Base-by-base conservation (phyloP, 1,139 yeast species). In the Tardiomyces depauwii region DNA sequence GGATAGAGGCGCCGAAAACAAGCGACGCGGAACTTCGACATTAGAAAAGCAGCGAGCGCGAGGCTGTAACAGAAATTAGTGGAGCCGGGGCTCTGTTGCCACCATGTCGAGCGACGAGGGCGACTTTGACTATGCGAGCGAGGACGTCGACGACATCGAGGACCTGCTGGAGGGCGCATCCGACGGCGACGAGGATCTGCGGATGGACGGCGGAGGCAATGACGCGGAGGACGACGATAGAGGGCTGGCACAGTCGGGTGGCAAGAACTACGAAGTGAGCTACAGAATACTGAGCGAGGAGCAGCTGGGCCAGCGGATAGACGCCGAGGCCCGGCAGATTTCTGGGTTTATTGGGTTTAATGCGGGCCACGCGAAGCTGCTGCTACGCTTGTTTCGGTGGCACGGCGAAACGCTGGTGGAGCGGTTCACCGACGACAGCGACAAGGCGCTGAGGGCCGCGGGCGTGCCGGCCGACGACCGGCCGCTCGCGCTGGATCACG, bases 321-420 rank as follows among this genome's bases (percentile, higher is more conserved):
- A 30, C 36, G 11, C 4, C 10, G 36, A 30, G 5, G 36, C 36
- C 10, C n/a, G 16, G 10, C 36, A 14, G 16, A 30, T 30, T 5
- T 3, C 16, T 10, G 36, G 36, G 5, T 30, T 30, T 14, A 30
- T 30, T 13, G 36, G 36, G 36, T 30, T 12, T 30, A 12, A 14
- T 13, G 16, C 36, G 5, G 36, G 36, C n/a, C 36, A 30, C 39
- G 39, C 19, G 7, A n/a, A 14, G 19, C 18, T 36, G 19, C 64
- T 88, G 59, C 67, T 86, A 40, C 78, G 82, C 45, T 62, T 68
- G 47, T 81, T 71, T 60, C 72, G 74, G 44, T 87, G 95, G 95
- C 86, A 82, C 59, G 74, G 76, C 42, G 93, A 85, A 49, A 75
- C 75, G 45, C 71, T 86, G 40, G 68, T 85, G 45, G 89, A 86